Conservation (phyloP, 1,284 basidiomycete species). For the Boletus holoroseus region DNA sequence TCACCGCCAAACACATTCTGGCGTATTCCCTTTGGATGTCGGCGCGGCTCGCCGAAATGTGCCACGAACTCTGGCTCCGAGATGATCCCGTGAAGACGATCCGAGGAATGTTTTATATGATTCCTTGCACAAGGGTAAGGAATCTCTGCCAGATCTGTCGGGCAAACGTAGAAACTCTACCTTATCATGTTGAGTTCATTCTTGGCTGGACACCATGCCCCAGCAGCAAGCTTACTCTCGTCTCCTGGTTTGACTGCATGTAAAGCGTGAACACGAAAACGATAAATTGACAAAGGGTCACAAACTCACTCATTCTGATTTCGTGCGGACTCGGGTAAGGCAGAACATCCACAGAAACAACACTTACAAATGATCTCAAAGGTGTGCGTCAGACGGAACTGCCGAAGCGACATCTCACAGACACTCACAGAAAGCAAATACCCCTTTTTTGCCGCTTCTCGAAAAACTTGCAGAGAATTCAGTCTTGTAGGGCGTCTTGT, state of each 20-base stretch:
- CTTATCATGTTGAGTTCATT: slow-evolving; percentile 73
- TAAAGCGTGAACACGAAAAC: slow-evolving; percentile 5
- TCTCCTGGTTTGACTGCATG: slow-evolving; percentile 62
- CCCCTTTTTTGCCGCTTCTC: slow-evolving; percentile 72
- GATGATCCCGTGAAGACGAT: slow-evolving; percentile 62
- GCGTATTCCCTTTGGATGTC: slow-evolving; percentile 54
- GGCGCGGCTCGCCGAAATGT: slow-evolving; percentile 66
- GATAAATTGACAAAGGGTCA: neutral
- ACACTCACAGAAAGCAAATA: slow-evolving; percentile 68
- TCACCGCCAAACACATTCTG: slow-evolving; percentile 77
- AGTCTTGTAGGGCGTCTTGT: slow-evolving; percentile 90
- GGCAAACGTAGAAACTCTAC: slow-evolving; percentile 31
- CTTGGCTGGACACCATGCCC: slow-evolving; percentile 79
- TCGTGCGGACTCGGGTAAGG: neutral
- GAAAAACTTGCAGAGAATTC: slow-evolving; percentile 75
- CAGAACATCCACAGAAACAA: neutral
- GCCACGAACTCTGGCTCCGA: slow-evolving; percentile 60
- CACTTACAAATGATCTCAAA: slow-evolving; percentile 40
- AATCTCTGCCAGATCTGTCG: neutral
- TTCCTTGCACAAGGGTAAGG: slow-evolving; percentile 37
- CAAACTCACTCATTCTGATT: slow-evolving; percentile 23
- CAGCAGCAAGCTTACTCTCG: slow-evolving; percentile 70
- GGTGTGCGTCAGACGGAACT: slow-evolving; percentile 9
- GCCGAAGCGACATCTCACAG: neutral
- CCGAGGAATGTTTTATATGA: slow-evolving; percentile 60